Conservation (phyloP, 257 asterid species). For the Catharanthus roseus region DNA sequence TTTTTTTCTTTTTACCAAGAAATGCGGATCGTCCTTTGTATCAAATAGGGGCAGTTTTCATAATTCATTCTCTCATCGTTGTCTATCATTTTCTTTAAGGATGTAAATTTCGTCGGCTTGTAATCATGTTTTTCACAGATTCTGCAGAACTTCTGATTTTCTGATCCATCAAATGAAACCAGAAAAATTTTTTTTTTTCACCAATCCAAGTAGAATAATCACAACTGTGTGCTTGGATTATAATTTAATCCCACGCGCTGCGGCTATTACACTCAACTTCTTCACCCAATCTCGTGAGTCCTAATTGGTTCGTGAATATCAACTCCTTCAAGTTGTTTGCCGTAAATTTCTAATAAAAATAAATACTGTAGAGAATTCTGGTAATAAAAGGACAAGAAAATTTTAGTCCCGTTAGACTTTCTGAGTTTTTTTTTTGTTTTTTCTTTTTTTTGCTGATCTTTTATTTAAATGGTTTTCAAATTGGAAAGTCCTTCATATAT, state of each 20-base stretch:
- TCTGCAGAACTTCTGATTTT: constrained; percentile 18
- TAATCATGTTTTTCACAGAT: constrained; percentile 27
- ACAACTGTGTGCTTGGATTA: background rate
- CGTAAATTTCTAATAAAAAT: background rate
- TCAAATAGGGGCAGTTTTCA: constrained; percentile 2
- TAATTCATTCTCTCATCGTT: constrained; percentile 15
- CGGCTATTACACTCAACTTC: constrained; percentile 1
- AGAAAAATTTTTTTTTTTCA: background rate
- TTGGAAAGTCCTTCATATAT: too few relatives aligned
- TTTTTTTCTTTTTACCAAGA: too few relatives aligned
- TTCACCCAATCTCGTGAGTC: background rate
- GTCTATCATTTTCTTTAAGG: constrained; percentile 24
- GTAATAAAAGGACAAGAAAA: background rate
- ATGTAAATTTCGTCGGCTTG: constrained; percentile 27
- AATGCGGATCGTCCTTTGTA: constrained; percentile 10
- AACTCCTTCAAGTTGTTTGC: background rate
- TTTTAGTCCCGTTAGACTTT: background rate
- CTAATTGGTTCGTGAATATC: constrained; percentile 12
- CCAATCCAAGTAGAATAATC: background rate
- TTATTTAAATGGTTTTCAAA: too few relatives aligned
- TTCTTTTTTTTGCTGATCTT: too few relatives aligned
- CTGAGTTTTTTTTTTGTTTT: too few relatives aligned
- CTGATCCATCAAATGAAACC: too few relatives aligned
- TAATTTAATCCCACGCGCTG: constrained; percentile 12
- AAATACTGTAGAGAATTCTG: background rate